Percentiles rank a stretch among this genome's conserved stretches.
phyloP scores from a whole-genome alignment of 2,329 filamentous ascomycete species.

The Botryotinia calthae region DNA sequence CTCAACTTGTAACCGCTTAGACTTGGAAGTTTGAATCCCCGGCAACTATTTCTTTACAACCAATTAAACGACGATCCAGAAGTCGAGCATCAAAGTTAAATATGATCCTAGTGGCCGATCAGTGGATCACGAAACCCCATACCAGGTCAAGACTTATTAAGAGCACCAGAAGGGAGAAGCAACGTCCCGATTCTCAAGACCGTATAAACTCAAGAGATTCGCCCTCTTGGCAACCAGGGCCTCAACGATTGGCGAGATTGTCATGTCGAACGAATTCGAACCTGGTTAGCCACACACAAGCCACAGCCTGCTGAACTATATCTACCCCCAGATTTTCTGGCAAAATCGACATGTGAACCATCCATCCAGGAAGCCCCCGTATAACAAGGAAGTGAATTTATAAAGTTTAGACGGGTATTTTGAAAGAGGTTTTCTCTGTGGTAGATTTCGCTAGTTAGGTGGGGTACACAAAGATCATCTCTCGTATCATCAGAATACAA shows the following conservation, averaged over 20 bases:
- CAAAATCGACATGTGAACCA: neutral
- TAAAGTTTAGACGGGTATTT: neutral
- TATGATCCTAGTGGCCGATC: neutral
- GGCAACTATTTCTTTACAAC: neutral
- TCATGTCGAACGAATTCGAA: neutral
- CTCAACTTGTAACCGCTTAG: neutral
- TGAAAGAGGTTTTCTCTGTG: neutral
- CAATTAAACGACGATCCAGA: neutral
- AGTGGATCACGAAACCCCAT: neutral
- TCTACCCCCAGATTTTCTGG: neutral
- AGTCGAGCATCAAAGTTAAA: neutral
- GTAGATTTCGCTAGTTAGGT: neutral
- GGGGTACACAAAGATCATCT: neutral
- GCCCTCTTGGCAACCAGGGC: neutral
- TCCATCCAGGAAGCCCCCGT: neutral
- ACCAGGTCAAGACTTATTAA: neutral
- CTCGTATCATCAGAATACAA: neutral
- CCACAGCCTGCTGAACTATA: neutral
- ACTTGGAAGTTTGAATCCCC: neutral
- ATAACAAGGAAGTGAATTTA: neutral
- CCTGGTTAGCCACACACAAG: too few species aligned
- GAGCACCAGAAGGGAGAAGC: neutral
- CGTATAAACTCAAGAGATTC: neutral
- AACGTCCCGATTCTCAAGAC: neutral
- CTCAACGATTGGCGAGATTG: neutral